Evolutionary conservation across 192 early-diverging fungal species (phyloP).

Genomic region (Entrophospora sp.): DNA sequence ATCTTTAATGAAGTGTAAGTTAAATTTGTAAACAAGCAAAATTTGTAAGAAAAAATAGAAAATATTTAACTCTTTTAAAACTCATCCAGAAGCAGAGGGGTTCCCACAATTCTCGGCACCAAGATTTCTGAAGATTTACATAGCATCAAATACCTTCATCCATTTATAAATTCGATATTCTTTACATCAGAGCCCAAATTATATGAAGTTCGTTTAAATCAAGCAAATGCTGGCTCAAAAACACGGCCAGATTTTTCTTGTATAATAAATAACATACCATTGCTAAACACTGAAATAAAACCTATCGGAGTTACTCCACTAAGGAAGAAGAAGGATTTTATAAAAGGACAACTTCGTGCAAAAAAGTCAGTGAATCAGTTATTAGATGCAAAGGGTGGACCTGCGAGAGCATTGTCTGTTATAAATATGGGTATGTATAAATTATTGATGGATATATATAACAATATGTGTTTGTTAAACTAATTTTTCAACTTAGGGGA

Average conservation of each 20-base stretch:
- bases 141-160: constrained; percentile 19
- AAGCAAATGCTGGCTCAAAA: not conserved
- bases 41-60: too few species aligned
- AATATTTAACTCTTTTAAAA: too few species aligned
- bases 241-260: constrained; percentile 18
- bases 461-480: constrained; percentile 2
- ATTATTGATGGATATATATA: not conserved
- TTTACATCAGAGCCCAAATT: not conserved
- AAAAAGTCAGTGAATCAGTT: constrained; percentile 18
- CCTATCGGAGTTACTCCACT: constrained; percentile 4
- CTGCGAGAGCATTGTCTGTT: constrained; percentile 7
- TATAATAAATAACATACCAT: constrained; percentile 2
- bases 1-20: constrained; percentile 1
- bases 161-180: constrained; percentile 16
- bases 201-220: constrained; percentile 12
- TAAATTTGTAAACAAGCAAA: not conserved
- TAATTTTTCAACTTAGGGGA: constrained; percentile 9
- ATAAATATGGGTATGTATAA: constrained; percentile 21
- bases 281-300: constrained; percentile 14
- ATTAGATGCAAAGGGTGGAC: constrained; percentile 12
- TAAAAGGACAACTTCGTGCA: constrained; percentile 14
- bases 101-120: constrained; percentile 5
- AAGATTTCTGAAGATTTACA: constrained; percentile 24
- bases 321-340: constrained; percentile 4
- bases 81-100: constrained; percentile 16